Conservation (phyloP, 768 basidiomycete species). For the Cantharellus cinnabarinus region DNA sequence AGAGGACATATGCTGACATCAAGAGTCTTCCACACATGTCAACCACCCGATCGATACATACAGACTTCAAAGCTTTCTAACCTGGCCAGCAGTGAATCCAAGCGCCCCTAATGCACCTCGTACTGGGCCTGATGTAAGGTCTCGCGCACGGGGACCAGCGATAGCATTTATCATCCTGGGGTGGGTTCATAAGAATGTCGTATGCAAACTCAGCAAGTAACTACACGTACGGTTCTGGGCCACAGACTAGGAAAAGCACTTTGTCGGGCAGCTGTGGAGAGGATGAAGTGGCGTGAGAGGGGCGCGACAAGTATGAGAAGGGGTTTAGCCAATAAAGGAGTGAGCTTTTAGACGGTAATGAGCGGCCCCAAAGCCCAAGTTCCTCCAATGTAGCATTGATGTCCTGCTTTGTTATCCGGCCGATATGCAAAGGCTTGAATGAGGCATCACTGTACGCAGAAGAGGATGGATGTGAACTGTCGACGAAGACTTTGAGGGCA, state of each 20-base stretch:
- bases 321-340: conserved; percentile 4
- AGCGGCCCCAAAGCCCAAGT: too few species aligned
- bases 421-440: too few species aligned
- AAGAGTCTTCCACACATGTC: too few species aligned
- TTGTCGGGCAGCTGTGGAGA: not conserved
- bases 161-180: not conserved
- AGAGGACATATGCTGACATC: too few species aligned
- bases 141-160: not conserved
- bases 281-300: not conserved
- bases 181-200: not conserved
- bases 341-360: not conserved
- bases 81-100: not conserved
- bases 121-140: not conserved
- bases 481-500: conserved; percentile 41
- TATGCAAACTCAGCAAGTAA: not conserved
- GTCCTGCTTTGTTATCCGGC: not conserved
- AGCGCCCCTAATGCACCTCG: not conserved
- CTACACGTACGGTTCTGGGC: conserved; percentile 52
- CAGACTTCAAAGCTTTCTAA: not conserved
- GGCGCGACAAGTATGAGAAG: conserved; percentile 18
- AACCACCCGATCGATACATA: too few species aligned
- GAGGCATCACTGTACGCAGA: too few species aligned
- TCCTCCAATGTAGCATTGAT: not conserved
- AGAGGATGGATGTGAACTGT: conserved; percentile 11
- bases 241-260: conserved; percentile 54